phyloP scores from a whole-genome alignment of 2,329 filamentous ascomycete species.

The Alternaria triticina region DNA sequence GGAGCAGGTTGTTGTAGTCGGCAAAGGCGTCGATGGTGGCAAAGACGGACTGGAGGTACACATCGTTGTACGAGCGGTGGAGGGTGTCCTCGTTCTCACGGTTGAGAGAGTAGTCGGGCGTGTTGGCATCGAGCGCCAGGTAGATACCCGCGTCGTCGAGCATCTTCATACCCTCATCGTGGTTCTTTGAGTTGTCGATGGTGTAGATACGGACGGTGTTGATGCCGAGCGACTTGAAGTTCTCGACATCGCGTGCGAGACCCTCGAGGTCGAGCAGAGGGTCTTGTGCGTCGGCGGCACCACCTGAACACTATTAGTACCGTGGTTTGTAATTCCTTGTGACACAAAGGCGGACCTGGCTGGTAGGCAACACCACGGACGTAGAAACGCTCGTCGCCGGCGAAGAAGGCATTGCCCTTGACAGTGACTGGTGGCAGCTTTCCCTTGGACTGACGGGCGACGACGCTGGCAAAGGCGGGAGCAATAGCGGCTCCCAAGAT shows the following conservation, averaged over 20 bases:
- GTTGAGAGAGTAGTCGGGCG: constrained; percentile 85
- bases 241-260: constrained; percentile 78
- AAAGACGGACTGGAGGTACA: constrained; percentile 84
- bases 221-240: constrained; percentile 84
- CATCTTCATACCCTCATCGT: constrained; percentile 83
- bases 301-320: constrained; percentile 44
- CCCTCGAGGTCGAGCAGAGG: constrained; percentile 73
- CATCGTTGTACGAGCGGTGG: constrained; percentile 77
- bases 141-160: constrained; percentile 88
- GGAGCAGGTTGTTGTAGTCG: constrained; percentile 83
- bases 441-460: constrained; percentile 39
- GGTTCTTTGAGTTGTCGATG: constrained; percentile 82
- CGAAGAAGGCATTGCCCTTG: constrained; percentile 70
- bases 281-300: constrained; percentile 59
- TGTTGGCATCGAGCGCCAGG: constrained; percentile 90
- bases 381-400: constrained; percentile 65
- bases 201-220: constrained; percentile 94
- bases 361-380: constrained; percentile 70
- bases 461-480: constrained; percentile 31
- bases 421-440: constrained; percentile 62
- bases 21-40: constrained; percentile 79
- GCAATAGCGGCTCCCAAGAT: constrained; percentile 33
- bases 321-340: constrained; percentile 48
- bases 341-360: constrained; percentile 55
- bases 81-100: constrained; percentile 66